Percentiles rank a stretch among this genome's conserved stretches.
These are phyloP conservation scores for Tylopilus felleus DNA, from an alignment of 768 basidiomycete species.

Conservation along the genomic window DNA sequence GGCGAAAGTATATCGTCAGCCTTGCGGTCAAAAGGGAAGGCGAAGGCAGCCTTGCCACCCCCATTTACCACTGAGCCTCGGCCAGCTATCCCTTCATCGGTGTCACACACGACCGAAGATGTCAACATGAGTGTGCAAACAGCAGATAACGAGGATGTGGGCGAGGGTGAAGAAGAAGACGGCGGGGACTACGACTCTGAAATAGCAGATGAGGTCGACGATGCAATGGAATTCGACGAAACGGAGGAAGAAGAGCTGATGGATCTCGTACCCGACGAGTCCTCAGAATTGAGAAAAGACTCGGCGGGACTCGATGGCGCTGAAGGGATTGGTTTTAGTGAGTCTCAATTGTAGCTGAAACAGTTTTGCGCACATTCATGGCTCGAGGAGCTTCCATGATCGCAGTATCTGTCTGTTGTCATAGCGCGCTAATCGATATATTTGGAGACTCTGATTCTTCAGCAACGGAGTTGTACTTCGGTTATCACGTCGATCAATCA, in stretches of 20 bases:
- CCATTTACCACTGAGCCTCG: constrained; percentile 32
- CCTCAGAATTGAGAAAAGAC: constrained; percentile 42
- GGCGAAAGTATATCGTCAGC: constrained; percentile 32
- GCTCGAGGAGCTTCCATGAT: not conserved
- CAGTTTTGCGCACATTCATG: not conserved
- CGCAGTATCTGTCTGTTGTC: not conserved
- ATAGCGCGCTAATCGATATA: not conserved
- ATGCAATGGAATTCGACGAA: constrained; percentile 29
- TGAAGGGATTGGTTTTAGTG: constrained; percentile 6
- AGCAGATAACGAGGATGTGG: constrained; percentile 30
- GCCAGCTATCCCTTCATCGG: constrained; percentile 26
- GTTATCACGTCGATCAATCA: not conserved
- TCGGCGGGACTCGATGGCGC: constrained; percentile 35
- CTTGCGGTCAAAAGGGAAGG: constrained; percentile 30
- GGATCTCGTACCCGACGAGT: constrained; percentile 43
- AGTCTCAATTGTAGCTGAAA: constrained; percentile 4
- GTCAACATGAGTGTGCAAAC: constrained; percentile 20
- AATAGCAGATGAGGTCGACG: constrained; percentile 26
- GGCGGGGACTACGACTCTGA: constrained; percentile 25
- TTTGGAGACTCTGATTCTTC: not conserved
- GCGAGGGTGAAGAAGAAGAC: constrained; percentile 35
- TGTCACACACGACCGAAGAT: constrained; percentile 25
- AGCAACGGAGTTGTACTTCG: too few species aligned
- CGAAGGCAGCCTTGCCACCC: constrained; percentile 25
- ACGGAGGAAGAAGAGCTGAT: constrained; percentile 40